These are phyloP conservation scores for Rhododendron griersonianum DNA, from an alignment of 148 eudicot species.

Conservation along the genomic window DNA sequence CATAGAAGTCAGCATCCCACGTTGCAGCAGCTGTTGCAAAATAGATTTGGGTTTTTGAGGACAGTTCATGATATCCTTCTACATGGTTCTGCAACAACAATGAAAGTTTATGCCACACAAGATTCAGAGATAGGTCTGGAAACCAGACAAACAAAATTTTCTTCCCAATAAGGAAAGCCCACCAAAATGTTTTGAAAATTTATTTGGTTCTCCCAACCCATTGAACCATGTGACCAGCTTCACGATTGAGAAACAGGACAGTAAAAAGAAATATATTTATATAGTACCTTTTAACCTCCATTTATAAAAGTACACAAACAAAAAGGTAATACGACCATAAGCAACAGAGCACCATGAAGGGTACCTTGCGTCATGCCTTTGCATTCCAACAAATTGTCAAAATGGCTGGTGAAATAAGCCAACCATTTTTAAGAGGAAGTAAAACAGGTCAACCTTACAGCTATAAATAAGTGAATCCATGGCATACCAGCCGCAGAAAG, in stretches of 20 bases:
- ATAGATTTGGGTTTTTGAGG: conserved; percentile 65
- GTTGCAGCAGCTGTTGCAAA: conserved; percentile 63
- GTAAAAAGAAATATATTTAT: neutral
- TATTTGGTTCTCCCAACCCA: conserved; percentile 7
- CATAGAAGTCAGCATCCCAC: conserved; percentile 81
- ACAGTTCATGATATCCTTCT: conserved; percentile 74
- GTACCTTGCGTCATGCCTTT: neutral
- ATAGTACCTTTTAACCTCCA: neutral
- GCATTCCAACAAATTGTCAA: neutral
- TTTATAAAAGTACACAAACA: neutral
- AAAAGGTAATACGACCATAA: neutral
- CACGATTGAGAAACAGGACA: neutral
- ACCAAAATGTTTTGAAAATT: neutral
- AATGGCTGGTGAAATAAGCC: neutral
- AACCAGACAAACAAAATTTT: neutral
- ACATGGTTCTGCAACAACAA: conserved; percentile 55
- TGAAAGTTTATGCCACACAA: neutral
- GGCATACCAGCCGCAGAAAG: conserved; percentile 61
- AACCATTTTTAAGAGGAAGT: neutral
- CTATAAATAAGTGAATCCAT: neutral
- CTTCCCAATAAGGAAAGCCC: neutral
- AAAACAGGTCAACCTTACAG: neutral
- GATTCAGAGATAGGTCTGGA: neutral
- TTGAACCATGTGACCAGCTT: neutral
- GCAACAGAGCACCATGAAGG: neutral